These are phyloP conservation scores for Eimeria necatrix DNA, from an alignment of 169 alveolate species.

Conservation along the genomic window DNA sequence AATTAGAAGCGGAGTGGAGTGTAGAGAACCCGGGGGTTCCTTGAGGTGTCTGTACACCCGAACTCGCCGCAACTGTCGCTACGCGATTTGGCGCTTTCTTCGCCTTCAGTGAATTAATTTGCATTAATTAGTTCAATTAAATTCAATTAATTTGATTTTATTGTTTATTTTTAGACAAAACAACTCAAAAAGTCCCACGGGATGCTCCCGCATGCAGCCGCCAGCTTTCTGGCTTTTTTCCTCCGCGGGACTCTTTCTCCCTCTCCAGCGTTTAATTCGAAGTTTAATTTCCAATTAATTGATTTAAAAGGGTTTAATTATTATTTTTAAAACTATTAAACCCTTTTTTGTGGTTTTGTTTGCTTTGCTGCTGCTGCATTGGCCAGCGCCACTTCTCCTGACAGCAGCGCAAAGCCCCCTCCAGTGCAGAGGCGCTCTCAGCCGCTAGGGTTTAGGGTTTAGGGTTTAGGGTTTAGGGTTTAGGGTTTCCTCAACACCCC, in stretches of 20 bases:
- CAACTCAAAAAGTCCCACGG: neutral
- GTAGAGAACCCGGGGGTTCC: neutral
- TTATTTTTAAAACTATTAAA: too few species aligned
- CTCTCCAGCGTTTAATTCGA: neutral
- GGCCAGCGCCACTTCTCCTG: neutral
- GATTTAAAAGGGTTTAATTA: neutral
- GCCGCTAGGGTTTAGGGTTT: too few species aligned
- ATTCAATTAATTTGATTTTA: too few species aligned
- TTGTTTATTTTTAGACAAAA: neutral
- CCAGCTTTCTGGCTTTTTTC: neutral
- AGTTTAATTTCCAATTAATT: too few species aligned
- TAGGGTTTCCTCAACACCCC: too few species aligned
- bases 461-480: too few species aligned
- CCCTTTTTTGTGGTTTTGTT: neutral
- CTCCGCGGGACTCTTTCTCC: neutral
- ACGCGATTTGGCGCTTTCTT: neutral
- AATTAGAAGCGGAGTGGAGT: too few species aligned
- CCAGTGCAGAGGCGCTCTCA: too few species aligned
- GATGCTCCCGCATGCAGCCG: neutral
- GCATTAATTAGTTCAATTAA: neutral
- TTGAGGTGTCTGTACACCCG: neutral
- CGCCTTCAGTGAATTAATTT: too few species aligned
- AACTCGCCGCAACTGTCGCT: neutral
- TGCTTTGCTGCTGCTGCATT: neutral
- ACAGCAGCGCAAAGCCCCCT: too few species aligned